phyloP scores from a whole-genome alignment of 495 filamentous ascomycete species.

The Tuber borchii region DNA sequence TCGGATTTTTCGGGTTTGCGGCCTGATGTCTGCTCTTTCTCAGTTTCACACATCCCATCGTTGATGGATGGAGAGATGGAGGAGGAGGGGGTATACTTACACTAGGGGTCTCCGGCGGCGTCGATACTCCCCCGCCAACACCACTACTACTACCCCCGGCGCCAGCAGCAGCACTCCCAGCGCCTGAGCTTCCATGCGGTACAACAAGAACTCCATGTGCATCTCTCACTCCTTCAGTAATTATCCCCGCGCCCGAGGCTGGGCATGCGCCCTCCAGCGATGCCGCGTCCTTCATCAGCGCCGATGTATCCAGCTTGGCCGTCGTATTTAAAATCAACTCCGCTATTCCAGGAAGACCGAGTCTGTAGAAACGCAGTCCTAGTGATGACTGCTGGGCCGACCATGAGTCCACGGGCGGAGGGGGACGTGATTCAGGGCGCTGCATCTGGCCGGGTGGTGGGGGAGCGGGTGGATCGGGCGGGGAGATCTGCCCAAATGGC shows the following conservation, averaged over 20 bases:
- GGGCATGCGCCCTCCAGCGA: conserved; percentile 10
- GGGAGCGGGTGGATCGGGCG: conserved; percentile 31
- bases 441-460: conserved; percentile 17
- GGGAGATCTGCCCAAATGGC: conserved; percentile 32
- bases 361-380: conserved; percentile 28
- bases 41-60: conserved; percentile 6
- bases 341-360: conserved; percentile 28
- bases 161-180: conserved; percentile 6
- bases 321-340: conserved; percentile 28
- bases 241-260: background rate
- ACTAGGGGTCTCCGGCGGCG: conserved; percentile 33
- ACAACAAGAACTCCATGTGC: conserved; percentile 8
- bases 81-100: conserved; percentile 15
- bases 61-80: background rate
- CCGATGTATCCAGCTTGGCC: conserved; percentile 30
- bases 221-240: conserved; percentile 8
- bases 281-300: conserved; percentile 24
- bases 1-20: conserved; percentile 32
- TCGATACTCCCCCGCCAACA: conserved; percentile 24
- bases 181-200: conserved; percentile 1
- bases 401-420: conserved; percentile 20
- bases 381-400: conserved; percentile 33
- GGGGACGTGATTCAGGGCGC: conserved; percentile 25
- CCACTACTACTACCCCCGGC: conserved; percentile 10
- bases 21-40: conserved; percentile 18